Evolutionary conservation across 2,329 filamentous ascomycete genomes (phyloP), one percentile per base, ranked within the genome.

Genomic region (Monascus ruber): DNA sequence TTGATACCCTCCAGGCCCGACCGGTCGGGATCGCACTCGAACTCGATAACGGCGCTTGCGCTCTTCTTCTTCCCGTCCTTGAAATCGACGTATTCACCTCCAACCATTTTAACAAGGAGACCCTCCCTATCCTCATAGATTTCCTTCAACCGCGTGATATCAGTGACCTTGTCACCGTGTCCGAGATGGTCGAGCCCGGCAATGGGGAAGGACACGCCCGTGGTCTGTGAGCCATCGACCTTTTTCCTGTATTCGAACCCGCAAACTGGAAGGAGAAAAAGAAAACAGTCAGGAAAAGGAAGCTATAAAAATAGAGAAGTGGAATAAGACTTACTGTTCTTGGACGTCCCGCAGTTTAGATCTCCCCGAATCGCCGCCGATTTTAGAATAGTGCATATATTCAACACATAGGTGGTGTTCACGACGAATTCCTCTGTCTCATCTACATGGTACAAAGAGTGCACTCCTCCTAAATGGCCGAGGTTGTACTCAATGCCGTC

Each of bases 1-100:
- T 42, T 43, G 17, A 64, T 41, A 25, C 46, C 71, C 64, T 94
- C 88, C 5, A 81, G 72, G 1, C 88, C 88, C 6, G 79, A 79
- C 48, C 75, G 72, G 2, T 81, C 71, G 26, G 64, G 68, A 54
- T 94, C 82, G 64, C 91, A 98, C 17, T 88, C 59, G 50, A 96
- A 87, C 53, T 94, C 84, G 39, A 96, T 76, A 6, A 94, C 73
- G 3, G 87, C 85, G 3, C 48, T 44, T 1, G 59, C 52, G 24
- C 46, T 39, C 53, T 77, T 79, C 43, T 76, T 68, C 26, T 65
- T 64, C 39, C 56, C 42, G 53, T 66, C 39, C 5, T 71, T 68
- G 36, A 71, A 67, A 38, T 72, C 69, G n/a, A 64, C 57, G 37
- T 72, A 71, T 35, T 67, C 61, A 8, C 73, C 74, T 5, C 78